These are phyloP conservation scores for Dactylellina drechsleri DNA, from an alignment of 2,329 filamentous ascomycete genomes.

Conservation along the genomic window DNA sequence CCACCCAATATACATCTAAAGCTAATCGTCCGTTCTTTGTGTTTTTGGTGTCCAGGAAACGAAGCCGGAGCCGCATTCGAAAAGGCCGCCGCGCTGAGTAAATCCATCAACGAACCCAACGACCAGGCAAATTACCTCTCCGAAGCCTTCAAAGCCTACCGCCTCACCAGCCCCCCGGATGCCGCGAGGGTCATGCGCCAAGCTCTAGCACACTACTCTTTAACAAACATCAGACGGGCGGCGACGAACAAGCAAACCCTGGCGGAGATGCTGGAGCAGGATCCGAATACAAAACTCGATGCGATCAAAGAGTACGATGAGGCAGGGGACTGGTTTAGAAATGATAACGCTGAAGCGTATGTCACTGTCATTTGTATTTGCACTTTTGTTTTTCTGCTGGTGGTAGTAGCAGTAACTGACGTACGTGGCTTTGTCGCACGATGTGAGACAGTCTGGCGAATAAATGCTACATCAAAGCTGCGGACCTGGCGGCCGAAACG, in stretches of 20 bases:
- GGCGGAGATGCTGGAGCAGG: constrained; percentile 84
- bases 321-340: constrained; percentile 81
- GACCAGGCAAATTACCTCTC: constrained; percentile 88
- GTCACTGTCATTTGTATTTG: not conserved
- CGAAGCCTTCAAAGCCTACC: constrained; percentile 95
- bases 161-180: constrained; percentile 78
- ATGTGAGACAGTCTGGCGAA: constrained; percentile 75
- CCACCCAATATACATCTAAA: not conserved
- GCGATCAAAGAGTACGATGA: constrained; percentile 86
- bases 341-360: constrained; percentile 12
- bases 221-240: constrained; percentile 88
- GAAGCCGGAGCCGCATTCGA: constrained; percentile 47
- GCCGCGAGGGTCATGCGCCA: constrained; percentile 81
- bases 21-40: not conserved
- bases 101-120: constrained; percentile 81
- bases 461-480: constrained; percentile 92
- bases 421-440: not conserved
- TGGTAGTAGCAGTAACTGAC: not conserved
- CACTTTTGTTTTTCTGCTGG: not conserved
- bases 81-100: constrained; percentile 40
- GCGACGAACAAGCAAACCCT: constrained; percentile 90
- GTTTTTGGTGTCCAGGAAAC: not conserved
- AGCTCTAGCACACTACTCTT: constrained; percentile 85
- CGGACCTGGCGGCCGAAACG: constrained; percentile 83
- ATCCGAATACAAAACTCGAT: constrained; percentile 78